phyloP scores from a whole-genome alignment of 2,329 filamentous ascomycete species.

The Rhynchosporium agropyri region DNA sequence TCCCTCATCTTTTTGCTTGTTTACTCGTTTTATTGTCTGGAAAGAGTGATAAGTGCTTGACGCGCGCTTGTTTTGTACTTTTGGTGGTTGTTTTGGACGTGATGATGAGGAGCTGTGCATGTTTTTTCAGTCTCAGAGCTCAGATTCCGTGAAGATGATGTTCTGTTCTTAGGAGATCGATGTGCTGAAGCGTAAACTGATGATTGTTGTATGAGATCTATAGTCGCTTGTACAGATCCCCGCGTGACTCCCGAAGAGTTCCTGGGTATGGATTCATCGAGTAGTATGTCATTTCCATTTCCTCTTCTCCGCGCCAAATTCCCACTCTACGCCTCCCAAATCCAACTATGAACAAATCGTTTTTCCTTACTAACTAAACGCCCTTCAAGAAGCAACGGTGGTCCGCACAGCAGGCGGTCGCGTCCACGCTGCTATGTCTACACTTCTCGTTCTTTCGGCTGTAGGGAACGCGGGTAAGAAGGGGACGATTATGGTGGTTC shows the following conservation, averaged over 20 bases:
- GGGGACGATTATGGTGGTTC: constrained; percentile 32
- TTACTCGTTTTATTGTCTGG: neutral
- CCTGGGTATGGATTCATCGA: constrained; percentile 29
- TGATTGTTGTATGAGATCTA: neutral
- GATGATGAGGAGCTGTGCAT: too few relatives aligned
- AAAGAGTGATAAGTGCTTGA: too few relatives aligned
- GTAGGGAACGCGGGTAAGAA: constrained; percentile 36
- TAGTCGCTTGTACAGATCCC: constrained; percentile 36
- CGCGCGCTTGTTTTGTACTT: too few relatives aligned
- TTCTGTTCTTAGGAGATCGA: neutral
- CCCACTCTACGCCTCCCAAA: neutral
- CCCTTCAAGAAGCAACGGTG: constrained; percentile 32
- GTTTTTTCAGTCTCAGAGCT: too few relatives aligned
- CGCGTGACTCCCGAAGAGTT: constrained; percentile 34
- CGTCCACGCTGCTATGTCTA: constrained; percentile 29
- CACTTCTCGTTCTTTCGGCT: constrained; percentile 32
- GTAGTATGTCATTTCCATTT: constrained; percentile 21
- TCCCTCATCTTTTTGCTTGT: neutral
- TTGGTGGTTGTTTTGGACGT: too few relatives aligned
- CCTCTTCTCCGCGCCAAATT: neutral
- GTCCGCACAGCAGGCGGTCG: constrained; percentile 35
- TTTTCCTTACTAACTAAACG: neutral
- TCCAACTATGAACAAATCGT: neutral
- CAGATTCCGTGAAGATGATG: too few relatives aligned
- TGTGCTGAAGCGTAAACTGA: neutral